Conservation (phyloP, 2,329 filamentous ascomycete species). For the Fusarium praegraminearum region DNA sequence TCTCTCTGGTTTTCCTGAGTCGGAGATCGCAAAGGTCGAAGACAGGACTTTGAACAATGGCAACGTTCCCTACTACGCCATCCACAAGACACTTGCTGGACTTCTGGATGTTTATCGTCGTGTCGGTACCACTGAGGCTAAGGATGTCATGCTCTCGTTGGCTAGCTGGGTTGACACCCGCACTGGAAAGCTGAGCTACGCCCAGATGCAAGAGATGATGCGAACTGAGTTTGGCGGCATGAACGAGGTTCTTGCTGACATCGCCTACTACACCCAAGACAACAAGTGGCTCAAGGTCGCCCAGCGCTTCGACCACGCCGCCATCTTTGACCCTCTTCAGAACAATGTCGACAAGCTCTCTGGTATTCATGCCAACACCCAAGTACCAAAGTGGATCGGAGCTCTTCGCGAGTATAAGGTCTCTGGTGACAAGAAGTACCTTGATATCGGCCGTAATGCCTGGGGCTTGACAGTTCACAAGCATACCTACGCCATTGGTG, state of each 20-base stretch:
- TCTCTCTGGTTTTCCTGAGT: conserved; percentile 64
- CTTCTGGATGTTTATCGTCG: conserved; percentile 63
- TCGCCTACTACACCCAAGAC: conserved; percentile 61
- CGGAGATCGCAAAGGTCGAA: conserved; percentile 61
- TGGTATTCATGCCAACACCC: conserved; percentile 65
- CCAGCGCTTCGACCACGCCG: conserved; percentile 63
- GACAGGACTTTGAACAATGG: conserved; percentile 58
- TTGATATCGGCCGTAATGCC: conserved; percentile 62
- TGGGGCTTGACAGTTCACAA: conserved; percentile 60
- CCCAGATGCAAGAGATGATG: conserved; percentile 62
- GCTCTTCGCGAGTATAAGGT: conserved; percentile 62
- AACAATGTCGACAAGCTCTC: conserved; percentile 58
- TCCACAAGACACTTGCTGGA: conserved; percentile 66
- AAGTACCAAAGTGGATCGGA: conserved; percentile 67
- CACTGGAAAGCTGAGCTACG: conserved; percentile 56
- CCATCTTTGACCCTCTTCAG: conserved; percentile 61
- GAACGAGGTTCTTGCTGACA: conserved; percentile 63
- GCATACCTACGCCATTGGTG: conserved; percentile 66
- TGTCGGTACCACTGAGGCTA: conserved; percentile 57
- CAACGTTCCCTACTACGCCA: conserved; percentile 66
- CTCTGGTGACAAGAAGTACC: conserved; percentile 59
- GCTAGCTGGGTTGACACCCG: conserved; percentile 63
- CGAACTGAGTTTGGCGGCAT: conserved; percentile 65
- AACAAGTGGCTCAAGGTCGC: conserved; percentile 60
- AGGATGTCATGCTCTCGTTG: conserved; percentile 58